phyloP scores from a whole-genome alignment of 2,329 filamentous ascomycete species.

The Pestalotiopsis sp. region DNA sequence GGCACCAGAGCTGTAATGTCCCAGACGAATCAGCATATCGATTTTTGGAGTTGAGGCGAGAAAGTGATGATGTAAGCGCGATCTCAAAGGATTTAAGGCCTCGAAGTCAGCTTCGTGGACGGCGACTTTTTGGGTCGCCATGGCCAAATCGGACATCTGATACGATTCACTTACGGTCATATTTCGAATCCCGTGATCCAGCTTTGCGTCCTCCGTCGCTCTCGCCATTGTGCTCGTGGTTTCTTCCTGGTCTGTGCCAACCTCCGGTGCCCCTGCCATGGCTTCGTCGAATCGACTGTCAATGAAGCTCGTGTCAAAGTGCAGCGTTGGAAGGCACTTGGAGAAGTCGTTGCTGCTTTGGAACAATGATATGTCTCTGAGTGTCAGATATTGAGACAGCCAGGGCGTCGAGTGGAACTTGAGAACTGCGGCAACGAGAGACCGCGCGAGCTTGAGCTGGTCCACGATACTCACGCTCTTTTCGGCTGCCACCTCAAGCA shows the following conservation, averaged over 20 bases:
- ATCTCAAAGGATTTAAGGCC: too few relatives aligned
- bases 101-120: too few relatives aligned
- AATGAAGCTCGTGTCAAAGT: not conserved
- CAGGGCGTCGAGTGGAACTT: conserved; percentile 2
- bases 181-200: conserved; percentile 16
- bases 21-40: too few relatives aligned
- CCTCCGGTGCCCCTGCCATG: not conserved
- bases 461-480: not conserved
- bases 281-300: not conserved
- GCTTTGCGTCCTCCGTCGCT: conserved; percentile 16
- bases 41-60: too few relatives aligned
- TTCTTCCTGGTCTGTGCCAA: not conserved
- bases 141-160: too few relatives aligned
- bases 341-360: not conserved
- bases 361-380: not conserved
- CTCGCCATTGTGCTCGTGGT: not conserved
- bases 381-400: not conserved
- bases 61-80: too few relatives aligned
- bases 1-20: conserved; percentile 16
- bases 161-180: conserved; percentile 16
- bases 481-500: not conserved
- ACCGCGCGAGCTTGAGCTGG: not conserved
- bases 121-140: too few relatives aligned
- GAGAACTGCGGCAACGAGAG: not conserved
- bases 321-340: not conserved